A percentile compares a stretch with the other conserved stretches of the same genome.
Evolutionary conservation across 2,329 filamentous ascomycete species (phyloP).

Genomic region (Beauveria brongniartii): DNA sequence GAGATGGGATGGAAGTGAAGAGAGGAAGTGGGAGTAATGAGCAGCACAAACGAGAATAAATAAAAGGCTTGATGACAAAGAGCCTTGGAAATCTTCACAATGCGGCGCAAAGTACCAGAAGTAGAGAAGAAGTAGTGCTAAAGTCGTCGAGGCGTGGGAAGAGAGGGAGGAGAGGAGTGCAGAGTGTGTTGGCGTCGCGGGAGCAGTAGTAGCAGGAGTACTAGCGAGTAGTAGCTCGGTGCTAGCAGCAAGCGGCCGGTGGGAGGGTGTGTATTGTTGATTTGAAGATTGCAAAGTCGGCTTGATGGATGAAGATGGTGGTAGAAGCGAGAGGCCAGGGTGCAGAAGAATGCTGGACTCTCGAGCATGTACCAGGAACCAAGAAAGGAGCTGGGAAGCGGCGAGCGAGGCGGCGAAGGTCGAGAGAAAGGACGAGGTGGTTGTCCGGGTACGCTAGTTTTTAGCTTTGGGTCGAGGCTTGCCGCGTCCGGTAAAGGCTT

Average conservation of each 20-base stretch:
- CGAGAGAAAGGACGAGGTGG: not conserved
- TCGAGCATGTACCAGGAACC: not conserved
- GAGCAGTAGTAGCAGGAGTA: not conserved
- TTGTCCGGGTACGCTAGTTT: slow-evolving; percentile 7
- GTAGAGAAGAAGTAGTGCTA: not conserved
- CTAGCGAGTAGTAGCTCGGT: not conserved
- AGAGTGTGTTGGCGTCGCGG: not conserved
- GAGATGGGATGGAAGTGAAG: slow-evolving; percentile 12
- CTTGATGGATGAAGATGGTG: not conserved
- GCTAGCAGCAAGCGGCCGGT: not conserved
- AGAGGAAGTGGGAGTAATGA: slow-evolving; percentile 11
- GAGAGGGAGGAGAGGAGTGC: not conserved
- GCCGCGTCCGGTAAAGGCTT: slow-evolving; percentile 11
- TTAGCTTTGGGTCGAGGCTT: slow-evolving; percentile 10
- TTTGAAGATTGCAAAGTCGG: not conserved
- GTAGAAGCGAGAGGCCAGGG: not conserved
- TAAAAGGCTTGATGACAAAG: too few species aligned
- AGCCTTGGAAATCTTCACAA: too few species aligned
- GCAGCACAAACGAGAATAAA: not conserved
- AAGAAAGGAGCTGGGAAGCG: not conserved
- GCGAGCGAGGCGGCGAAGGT: not conserved
- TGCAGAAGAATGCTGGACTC: not conserved
- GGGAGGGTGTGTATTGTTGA: not conserved
- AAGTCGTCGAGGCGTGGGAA: not conserved
- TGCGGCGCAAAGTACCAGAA: not conserved